These are phyloP conservation scores for Asterella californica DNA, from an alignment of 225 moss, liverwort and hornwort species.

Conservation along the genomic window DNA sequence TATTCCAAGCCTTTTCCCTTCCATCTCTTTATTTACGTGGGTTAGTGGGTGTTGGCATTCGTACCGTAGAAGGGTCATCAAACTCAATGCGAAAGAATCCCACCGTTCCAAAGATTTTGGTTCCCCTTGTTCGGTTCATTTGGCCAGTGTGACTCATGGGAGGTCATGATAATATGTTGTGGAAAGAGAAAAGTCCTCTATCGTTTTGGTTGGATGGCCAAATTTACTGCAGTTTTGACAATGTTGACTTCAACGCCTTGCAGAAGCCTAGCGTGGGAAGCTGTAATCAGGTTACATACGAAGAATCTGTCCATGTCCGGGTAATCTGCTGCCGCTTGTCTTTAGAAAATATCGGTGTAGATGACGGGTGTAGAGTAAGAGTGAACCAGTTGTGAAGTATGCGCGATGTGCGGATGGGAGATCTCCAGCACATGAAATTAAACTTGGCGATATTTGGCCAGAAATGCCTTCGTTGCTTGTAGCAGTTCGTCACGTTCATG, in stretches of 20 bases:
- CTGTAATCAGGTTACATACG: not conserved
- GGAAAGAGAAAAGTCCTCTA: not conserved
- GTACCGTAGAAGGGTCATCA: not conserved
- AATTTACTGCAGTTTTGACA: not conserved
- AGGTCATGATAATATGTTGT: not conserved
- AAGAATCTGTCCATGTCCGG: not conserved
- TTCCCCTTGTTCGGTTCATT: not conserved
- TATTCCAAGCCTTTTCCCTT: slow-evolving; percentile 8
- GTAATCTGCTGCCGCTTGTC: not conserved
- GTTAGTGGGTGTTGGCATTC: slow-evolving; percentile 2
- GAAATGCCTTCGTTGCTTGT: not conserved
- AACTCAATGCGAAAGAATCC: not conserved
- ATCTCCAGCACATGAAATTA: not conserved
- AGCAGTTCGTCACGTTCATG: not conserved
- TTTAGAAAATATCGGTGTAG: not conserved
- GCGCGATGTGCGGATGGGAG: not conserved
- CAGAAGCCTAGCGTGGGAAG: not conserved
- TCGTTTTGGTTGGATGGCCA: not conserved
- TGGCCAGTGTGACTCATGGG: not conserved
- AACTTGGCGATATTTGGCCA: not conserved
- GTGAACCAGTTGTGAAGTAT: not conserved
- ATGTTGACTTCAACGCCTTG: not conserved
- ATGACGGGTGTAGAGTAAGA: not conserved
- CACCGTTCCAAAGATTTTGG: not conserved
- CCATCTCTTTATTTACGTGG: not conserved